Evolutionary conservation across 2,329 filamentous ascomycete genomes (phyloP), one percentile per base, ranked within the genome.

Genomic region (Apiospora phragmitis): DNA sequence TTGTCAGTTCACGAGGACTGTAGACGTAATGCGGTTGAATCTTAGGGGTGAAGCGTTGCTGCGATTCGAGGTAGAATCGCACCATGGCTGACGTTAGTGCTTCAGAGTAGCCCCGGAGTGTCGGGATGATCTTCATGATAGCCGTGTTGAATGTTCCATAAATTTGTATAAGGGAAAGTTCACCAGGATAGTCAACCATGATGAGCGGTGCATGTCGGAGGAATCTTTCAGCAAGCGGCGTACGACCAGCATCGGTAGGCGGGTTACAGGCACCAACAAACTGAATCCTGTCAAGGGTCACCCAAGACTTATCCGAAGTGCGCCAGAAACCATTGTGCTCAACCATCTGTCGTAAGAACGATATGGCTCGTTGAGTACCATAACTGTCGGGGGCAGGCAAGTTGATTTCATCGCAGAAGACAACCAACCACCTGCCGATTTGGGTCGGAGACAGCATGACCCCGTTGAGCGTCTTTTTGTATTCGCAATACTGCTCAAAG

Each of bases 351-450:
- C 97, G 91, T 75, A 99, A 83, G 88, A 99, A 99, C 7, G 96
- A 97, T 74, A 99, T 99, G 43, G 96, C 96, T 73, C 96, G 91
- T 81, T 99, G 96, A 1, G 97, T 99, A 70, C 95, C 95, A 80
- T 99, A 99, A 77, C 94, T 95, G 83, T 99, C 96, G 4, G 96
- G 96, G 5, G 96, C 95, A 8, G 96, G 96, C 86, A 99, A 87
- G 82, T 99, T 99, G 84, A 99, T 99, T 81, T 99, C 96, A 80
- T 99, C 96, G 77, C 96, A 99, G 87, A 99, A 99, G 73, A 99
- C 90, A 65, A 99, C 95, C 47, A 99, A 88, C 96, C 96, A 99
- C 75, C 95, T 92, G 29, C 96, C 96, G 76, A 99, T 97, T 80
- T 99, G 97, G 8, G 93, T 97, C 0, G 96, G 96, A 32, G 95